phyloP scores from a whole-genome alignment of 2,329 filamentous ascomycete genomes.

The Botrytis paeoniae region DNA sequence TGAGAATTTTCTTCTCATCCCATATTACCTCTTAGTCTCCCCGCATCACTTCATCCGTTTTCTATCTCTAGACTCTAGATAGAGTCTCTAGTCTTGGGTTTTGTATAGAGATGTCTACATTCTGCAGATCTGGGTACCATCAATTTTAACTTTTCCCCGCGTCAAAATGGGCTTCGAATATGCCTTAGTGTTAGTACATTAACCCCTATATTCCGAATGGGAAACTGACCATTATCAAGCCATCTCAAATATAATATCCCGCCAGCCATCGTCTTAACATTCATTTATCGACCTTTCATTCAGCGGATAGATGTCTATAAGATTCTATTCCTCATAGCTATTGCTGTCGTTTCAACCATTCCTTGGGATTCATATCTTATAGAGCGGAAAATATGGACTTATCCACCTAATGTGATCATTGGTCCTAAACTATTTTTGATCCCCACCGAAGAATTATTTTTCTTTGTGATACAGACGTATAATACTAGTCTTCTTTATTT shows the following conservation, averaged over 20 bases:
- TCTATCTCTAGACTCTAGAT: neutral
- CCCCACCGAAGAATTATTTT: slow-evolving; percentile 70
- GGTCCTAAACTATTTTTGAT: slow-evolving; percentile 63
- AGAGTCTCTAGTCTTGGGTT: neutral
- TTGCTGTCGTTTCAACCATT: slow-evolving; percentile 65
- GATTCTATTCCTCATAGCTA: slow-evolving; percentile 55
- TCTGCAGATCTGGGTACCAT: slow-evolving; percentile 3
- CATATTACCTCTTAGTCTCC: neutral
- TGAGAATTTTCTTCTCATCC: neutral
- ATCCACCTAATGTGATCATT: slow-evolving; percentile 61
- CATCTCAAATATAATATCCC: slow-evolving; percentile 68
- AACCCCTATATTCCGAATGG: neutral
- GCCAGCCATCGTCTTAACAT: slow-evolving; percentile 55
- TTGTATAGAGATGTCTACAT: slow-evolving; percentile 16
- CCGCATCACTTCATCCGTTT: neutral
- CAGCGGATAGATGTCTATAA: slow-evolving; percentile 62
- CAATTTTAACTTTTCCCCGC: slow-evolving; percentile 6
- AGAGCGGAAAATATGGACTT: slow-evolving; percentile 65
- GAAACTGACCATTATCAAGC: slow-evolving; percentile 23
- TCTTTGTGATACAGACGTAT: slow-evolving; percentile 75
- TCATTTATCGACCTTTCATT: slow-evolving; percentile 59
- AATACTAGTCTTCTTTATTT: slow-evolving; percentile 68
- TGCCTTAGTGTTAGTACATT: slow-evolving; percentile 55
- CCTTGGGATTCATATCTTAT: slow-evolving; percentile 79
- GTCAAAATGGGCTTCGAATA: slow-evolving; percentile 56